These are phyloP conservation scores for Podaxis mareebaensis DNA, from an alignment of 768 basidiomycete genomes.

Conservation along the genomic window DNA sequence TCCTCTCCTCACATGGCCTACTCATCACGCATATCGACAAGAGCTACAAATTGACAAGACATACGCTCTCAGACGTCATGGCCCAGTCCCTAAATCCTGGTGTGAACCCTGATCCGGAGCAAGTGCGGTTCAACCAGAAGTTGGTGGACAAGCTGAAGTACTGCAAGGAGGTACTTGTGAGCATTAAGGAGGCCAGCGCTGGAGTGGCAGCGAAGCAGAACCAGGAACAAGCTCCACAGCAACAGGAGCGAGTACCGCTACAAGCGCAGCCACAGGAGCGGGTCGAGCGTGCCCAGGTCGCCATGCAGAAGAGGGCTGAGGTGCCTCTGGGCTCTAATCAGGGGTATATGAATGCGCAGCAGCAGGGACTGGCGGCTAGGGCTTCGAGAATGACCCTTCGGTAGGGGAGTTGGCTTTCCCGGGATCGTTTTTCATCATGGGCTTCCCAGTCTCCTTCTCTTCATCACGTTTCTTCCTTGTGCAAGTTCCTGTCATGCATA, in stretches of 20 bases:
- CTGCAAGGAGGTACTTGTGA: slow-evolving; percentile 79
- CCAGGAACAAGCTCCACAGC: not conserved
- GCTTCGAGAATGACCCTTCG: slow-evolving; percentile 22
- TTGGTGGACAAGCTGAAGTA: slow-evolving; percentile 82
- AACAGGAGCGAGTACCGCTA: not conserved
- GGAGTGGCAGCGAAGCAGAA: slow-evolving; percentile 13
- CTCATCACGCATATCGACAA: slow-evolving; percentile 91
- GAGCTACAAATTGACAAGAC: slow-evolving; percentile 74
- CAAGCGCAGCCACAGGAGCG: not conserved
- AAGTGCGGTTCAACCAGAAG: slow-evolving; percentile 60
- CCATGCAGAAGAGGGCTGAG: slow-evolving; percentile 11
- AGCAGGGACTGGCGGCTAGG: slow-evolving; percentile 16
- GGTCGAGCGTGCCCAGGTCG: not conserved
- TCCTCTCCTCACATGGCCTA: slow-evolving; percentile 79
- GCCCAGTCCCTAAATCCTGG: slow-evolving; percentile 41
- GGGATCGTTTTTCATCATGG: not conserved
- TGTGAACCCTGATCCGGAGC: slow-evolving; percentile 46
- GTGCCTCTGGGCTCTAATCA: slow-evolving; percentile 1
- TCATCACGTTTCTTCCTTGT: not conserved
- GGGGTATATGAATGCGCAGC: slow-evolving; percentile 3
- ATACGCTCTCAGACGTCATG: slow-evolving; percentile 73
- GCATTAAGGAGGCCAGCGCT: slow-evolving; percentile 63
- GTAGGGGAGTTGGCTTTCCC: not conserved
- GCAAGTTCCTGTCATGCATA: not conserved
- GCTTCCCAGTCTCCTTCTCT: not conserved